Conservation (phyloP, 169 alveolate genomes). For the Eimeria sp. region DNA sequence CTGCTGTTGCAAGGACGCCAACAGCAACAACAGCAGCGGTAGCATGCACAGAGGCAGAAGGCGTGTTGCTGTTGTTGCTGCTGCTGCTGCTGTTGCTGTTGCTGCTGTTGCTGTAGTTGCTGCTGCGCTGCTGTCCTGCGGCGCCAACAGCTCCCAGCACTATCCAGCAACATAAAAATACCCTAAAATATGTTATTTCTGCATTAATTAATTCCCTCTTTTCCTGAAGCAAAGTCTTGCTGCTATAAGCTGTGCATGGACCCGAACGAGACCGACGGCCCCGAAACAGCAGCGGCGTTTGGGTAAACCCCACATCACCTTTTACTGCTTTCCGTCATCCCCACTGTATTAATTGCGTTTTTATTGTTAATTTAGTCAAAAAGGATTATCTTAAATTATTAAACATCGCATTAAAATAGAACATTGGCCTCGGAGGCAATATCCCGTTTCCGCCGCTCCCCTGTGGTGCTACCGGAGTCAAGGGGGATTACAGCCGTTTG, state of each 20-base stretch:
- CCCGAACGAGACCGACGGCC: neutral
- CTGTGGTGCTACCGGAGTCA: too few relatives aligned
- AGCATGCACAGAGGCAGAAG: constrained; percentile 55
- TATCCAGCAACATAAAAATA: too few relatives aligned
- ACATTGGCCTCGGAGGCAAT: too few relatives aligned
- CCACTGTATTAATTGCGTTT: neutral
- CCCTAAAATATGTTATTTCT: neutral
- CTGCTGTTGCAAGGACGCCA: constrained; percentile 34
- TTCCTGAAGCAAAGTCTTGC: neutral
- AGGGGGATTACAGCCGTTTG: too few relatives aligned
- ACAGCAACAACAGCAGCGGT: neutral
- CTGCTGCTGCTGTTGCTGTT: neutral
- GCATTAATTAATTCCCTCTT: neutral
- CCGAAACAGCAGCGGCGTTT: neutral
- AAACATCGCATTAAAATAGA: too few relatives aligned
- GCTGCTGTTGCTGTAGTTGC: neutral
- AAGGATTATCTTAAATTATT: too few relatives aligned
- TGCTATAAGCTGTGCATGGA: neutral
- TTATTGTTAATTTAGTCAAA: neutral
- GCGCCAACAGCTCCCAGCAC: too few relatives aligned
- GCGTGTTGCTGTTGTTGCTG: too few relatives aligned
- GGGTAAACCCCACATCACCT: neutral
- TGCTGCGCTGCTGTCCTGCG: too few relatives aligned
- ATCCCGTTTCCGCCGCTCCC: too few relatives aligned
- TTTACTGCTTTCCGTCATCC: neutral